Evolutionary conservation across 352 stramenopile species (phyloP).

Genomic region (Blastocystis sp.): DNA sequence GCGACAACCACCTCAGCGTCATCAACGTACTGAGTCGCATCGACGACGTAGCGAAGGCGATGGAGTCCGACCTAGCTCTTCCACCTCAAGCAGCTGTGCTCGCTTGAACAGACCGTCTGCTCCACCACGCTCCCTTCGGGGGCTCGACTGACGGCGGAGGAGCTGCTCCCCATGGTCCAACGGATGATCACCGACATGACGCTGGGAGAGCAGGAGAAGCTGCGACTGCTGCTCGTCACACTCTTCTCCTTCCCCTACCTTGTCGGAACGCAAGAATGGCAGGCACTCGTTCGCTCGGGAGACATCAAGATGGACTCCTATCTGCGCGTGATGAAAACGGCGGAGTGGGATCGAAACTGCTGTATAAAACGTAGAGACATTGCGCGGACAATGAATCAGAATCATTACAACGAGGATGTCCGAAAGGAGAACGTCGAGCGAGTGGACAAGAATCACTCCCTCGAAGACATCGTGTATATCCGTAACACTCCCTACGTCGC

Average conservation of each 20-base stretch:
- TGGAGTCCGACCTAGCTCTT: not conserved
- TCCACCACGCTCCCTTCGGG: conserved; percentile 28
- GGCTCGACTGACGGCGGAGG: not conserved
- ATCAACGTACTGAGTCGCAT: conserved; percentile 47
- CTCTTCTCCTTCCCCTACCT: conserved; percentile 50
- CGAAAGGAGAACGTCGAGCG: not conserved
- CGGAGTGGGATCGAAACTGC: not conserved
- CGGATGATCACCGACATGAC: conserved; percentile 26
- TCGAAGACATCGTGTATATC: conserved; percentile 49
- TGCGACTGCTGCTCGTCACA: conserved; percentile 27
- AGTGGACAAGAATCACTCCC: not conserved
- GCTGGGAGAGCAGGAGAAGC: conserved; percentile 37
- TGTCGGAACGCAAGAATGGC: conserved; percentile 3
- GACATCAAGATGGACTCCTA: not conserved
- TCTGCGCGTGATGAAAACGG: not conserved
- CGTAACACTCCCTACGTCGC: conserved; percentile 31
- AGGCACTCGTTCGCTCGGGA: not conserved
- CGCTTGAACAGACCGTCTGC: conserved; percentile 37
- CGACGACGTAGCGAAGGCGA: not conserved
- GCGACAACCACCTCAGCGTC: conserved; percentile 26
- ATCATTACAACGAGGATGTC: not conserved
- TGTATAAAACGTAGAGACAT: not conserved
- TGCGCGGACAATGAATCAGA: not conserved
- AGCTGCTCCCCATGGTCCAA: conserved; percentile 28
- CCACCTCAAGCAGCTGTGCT: conserved; percentile 50